A percentile compares a stretch with the other conserved stretches of the same genome.
phyloP scores from a whole-genome alignment of 129 eudicot species.

The Ambrosia trifida region DNA sequence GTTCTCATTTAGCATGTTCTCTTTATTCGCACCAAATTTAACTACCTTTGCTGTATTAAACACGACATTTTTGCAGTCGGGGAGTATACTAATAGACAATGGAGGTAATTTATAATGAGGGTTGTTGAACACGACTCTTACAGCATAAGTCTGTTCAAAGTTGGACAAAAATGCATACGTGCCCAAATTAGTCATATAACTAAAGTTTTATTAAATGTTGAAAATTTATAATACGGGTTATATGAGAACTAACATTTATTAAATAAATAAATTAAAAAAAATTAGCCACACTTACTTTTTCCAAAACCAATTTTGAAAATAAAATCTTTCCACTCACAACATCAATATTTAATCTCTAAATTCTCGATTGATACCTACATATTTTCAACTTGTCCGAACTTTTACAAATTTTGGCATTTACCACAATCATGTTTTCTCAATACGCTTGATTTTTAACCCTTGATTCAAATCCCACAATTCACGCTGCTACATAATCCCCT shows the following conservation, averaged over 20 bases:
- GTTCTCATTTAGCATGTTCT: neutral
- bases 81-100: constrained; percentile 94
- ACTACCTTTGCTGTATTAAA: constrained; percentile 90
- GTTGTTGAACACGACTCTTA: constrained; percentile 63
- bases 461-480: too few species aligned
- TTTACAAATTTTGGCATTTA: too few species aligned
- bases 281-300: too few species aligned
- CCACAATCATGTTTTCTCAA: too few species aligned
- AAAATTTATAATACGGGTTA: neutral
- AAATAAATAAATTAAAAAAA: too few species aligned
- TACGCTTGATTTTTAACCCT: too few species aligned
- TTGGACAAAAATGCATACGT: constrained; percentile 70
- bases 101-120: constrained; percentile 83
- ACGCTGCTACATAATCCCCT: too few species aligned
- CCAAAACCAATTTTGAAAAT: too few species aligned
- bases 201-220: neutral
- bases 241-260: constrained; percentile 50
- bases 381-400: too few species aligned
- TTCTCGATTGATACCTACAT: too few species aligned
- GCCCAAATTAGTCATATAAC: constrained; percentile 2
- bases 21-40: neutral
- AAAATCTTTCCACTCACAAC: too few species aligned
- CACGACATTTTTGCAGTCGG: constrained; percentile 80
- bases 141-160: constrained; percentile 48
- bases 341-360: too few species aligned